Evolutionary conservation across 768 basidiomycete genomes (phyloP).

Genomic region (Austroboletus eburneus): DNA sequence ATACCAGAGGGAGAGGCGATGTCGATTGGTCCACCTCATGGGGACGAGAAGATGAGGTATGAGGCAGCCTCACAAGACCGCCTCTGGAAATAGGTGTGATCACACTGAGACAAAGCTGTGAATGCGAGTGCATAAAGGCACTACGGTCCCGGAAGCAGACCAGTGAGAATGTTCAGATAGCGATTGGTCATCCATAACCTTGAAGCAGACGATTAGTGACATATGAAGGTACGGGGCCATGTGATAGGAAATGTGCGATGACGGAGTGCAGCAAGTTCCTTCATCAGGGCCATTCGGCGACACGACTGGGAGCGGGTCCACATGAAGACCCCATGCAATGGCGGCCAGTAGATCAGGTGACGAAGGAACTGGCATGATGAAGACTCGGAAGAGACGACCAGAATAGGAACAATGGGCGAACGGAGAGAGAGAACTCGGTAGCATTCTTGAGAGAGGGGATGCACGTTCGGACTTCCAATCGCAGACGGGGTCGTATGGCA

Average conservation of each 20-base stretch:
- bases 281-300: neutral
- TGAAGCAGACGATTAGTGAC: neutral
- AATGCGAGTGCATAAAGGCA: constrained; percentile 1
- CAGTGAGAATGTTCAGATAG: neutral
- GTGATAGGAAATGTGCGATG: constrained; percentile 2
- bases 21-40: constrained; percentile 2
- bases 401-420: neutral
- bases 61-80: neutral
- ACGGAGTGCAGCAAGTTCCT: neutral
- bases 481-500: neutral
- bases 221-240: constrained; percentile 1
- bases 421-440: neutral
- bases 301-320: neutral
- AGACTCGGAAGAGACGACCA: neutral
- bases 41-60: neutral
- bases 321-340: neutral
- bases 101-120: neutral
- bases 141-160: constrained; percentile 1
- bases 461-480: neutral
- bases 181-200: neutral
- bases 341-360: neutral
- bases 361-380: neutral
- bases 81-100: neutral
- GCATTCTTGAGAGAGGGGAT: neutral
- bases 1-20: constrained; percentile 9